These are phyloP conservation scores for Podospora bellae-mahoneyi DNA, from an alignment of 495 filamentous ascomycete genomes.

Conservation along the genomic window DNA sequence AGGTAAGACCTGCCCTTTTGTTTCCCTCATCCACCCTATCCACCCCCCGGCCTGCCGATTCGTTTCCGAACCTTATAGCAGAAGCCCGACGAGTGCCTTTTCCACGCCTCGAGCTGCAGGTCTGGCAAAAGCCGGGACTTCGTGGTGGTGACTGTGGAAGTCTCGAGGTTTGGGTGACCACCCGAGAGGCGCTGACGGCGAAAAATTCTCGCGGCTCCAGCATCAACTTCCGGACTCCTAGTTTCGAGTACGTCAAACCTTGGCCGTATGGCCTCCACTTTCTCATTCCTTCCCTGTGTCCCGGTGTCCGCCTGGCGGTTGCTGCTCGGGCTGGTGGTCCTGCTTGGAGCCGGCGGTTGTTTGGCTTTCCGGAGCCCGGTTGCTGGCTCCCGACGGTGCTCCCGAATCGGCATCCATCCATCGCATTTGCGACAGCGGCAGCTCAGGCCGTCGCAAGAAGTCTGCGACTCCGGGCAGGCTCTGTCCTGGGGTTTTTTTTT, in stretches of 20 bases:
- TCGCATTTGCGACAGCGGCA: background rate
- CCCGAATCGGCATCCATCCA: background rate
- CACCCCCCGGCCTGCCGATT: slow-evolving; percentile 34
- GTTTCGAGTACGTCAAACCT: slow-evolving; percentile 27
- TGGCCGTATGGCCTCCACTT: slow-evolving; percentile 33
- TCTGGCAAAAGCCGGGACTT: slow-evolving; percentile 23
- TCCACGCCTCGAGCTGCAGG: slow-evolving; percentile 22
- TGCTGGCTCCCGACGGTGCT: background rate
- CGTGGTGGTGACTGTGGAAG: slow-evolving; percentile 24
- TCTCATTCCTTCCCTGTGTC: slow-evolving; percentile 16
- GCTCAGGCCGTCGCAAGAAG: background rate
- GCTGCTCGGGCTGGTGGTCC: slow-evolving; percentile 13
- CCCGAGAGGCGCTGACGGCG: slow-evolving; percentile 8
- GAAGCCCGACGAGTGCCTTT: slow-evolving; percentile 1
- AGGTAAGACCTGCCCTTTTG: slow-evolving; percentile 41
- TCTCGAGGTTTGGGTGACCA: slow-evolving; percentile 7
- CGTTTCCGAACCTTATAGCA: slow-evolving; percentile 3
- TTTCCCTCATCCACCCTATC: slow-evolving; percentile 33
- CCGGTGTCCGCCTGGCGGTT: slow-evolving; percentile 7
- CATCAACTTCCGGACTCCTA: background rate
- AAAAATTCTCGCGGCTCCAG: slow-evolving; percentile 32
- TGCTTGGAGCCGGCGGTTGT: background rate
- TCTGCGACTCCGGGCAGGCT: background rate
- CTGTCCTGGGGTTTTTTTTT: background rate
- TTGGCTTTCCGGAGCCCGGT: background rate